phyloP scores from a whole-genome alignment of 2,329 filamentous ascomycete species.

The Myriangium duriaei region DNA sequence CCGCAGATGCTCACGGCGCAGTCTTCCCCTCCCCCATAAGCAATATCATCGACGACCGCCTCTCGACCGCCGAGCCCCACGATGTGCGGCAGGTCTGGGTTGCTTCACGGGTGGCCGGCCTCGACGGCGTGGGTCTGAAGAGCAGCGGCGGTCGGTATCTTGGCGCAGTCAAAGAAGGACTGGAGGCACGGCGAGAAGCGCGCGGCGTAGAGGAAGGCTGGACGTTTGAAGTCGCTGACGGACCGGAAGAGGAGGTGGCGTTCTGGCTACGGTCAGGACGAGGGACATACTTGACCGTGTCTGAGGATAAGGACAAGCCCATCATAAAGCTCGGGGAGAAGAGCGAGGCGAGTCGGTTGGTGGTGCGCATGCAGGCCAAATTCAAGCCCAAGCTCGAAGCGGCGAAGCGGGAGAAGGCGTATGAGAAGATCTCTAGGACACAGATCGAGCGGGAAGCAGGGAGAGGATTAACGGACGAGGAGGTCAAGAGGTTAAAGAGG shows the following conservation, averaged over 20 bases:
- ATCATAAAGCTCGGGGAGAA: slow-evolving; percentile 32
- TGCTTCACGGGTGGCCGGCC: slow-evolving; percentile 69
- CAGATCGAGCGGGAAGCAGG: slow-evolving; percentile 76
- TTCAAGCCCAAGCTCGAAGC: slow-evolving; percentile 79
- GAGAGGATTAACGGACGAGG: slow-evolving; percentile 64
- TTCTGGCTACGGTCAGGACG: slow-evolving; percentile 64
- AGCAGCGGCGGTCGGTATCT: slow-evolving; percentile 85
- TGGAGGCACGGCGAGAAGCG: slow-evolving; percentile 67
- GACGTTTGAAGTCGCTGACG: slow-evolving; percentile 41
- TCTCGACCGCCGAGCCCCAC: slow-evolving; percentile 80
- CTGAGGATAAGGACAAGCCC: slow-evolving; percentile 28
- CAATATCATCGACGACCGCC: slow-evolving; percentile 76
- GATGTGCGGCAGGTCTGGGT: slow-evolving; percentile 95
- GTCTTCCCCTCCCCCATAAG: slow-evolving; percentile 73
- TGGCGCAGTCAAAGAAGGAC: slow-evolving; percentile 70
- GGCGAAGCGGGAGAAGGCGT: slow-evolving; percentile 69
- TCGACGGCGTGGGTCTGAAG: slow-evolving; percentile 70
- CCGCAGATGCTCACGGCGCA: slow-evolving; percentile 75
- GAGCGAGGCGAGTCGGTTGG: slow-evolving; percentile 63
- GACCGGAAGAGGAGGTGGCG: background rate
- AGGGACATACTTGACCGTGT: slow-evolving; percentile 56
- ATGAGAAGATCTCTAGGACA: slow-evolving; percentile 71
- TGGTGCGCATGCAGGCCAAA: slow-evolving; percentile 82
- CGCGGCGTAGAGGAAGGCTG: slow-evolving; percentile 78
- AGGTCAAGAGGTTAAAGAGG: slow-evolving; percentile 71